Conservation (phyloP, 1,139 yeast species). For the Taiozyma sp. region DNA sequence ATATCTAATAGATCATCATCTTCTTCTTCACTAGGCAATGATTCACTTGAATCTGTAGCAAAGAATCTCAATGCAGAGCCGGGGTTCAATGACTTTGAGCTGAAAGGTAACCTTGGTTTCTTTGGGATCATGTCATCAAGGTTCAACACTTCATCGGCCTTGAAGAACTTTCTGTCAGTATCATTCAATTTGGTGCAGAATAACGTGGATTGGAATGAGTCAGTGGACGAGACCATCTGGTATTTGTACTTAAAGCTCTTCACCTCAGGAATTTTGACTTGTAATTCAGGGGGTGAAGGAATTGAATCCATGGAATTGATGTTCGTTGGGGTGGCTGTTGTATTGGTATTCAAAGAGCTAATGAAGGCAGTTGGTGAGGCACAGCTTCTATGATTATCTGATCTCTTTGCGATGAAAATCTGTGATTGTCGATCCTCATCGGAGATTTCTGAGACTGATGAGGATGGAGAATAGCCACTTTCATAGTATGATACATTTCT, state of each 20-base stretch:
- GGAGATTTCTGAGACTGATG: conserved; percentile 20
- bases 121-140: conserved; percentile 8
- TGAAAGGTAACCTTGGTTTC: conserved; percentile 17
- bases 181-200: conserved; percentile 29
- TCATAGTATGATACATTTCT: conserved; percentile 1
- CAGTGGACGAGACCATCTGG: conserved; percentile 41
- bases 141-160: conserved; percentile 4
- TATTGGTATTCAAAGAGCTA: conserved; percentile 4
- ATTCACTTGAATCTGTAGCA: not conserved
- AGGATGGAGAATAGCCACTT: conserved; percentile 14
- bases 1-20: conserved; percentile 2
- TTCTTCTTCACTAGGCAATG: conserved; percentile 2
- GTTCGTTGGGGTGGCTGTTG: not conserved
- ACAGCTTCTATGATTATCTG: conserved; percentile 5
- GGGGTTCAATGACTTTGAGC: not conserved
- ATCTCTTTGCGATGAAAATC: not conserved
- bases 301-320: conserved; percentile 20
- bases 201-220: conserved; percentile 28
- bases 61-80: not conserved
- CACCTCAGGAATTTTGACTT: conserved; percentile 41
- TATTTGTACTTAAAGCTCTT: conserved; percentile 42
- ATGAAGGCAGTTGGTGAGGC: conserved; percentile 13
- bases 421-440: conserved; percentile 13
- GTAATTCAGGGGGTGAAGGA: conserved; percentile 42
- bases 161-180: conserved; percentile 2